Conservation (phyloP, 192 early-diverging fungal genomes). For the Endogone sp. region DNA sequence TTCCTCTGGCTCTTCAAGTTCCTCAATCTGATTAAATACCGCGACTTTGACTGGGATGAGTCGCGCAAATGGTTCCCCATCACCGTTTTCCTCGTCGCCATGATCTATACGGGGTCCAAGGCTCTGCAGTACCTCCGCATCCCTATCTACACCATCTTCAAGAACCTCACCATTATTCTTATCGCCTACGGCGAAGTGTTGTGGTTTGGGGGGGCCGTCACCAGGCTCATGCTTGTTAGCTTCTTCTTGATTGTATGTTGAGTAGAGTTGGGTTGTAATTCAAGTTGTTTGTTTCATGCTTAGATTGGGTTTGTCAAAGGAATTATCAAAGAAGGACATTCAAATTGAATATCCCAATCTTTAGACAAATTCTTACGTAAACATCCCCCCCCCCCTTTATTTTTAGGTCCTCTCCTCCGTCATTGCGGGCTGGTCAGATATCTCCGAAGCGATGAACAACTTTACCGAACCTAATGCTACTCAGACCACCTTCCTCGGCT, state of each 20-base stretch:
- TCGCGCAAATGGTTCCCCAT: slow-evolving; percentile 82
- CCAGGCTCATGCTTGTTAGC: slow-evolving; percentile 73
- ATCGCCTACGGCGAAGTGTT: slow-evolving; percentile 91
- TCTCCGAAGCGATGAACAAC: slow-evolving; percentile 31
- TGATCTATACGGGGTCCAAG: slow-evolving; percentile 98
- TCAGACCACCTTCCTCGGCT: slow-evolving; percentile 52
- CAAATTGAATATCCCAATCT: too few relatives aligned
- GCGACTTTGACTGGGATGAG: slow-evolving; percentile 57
- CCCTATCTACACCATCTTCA: slow-evolving; percentile 96
- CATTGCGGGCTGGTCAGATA: slow-evolving; percentile 82
- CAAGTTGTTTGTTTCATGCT: background rate
- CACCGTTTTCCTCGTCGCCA: slow-evolving; percentile 76
- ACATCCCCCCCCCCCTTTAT: background rate
- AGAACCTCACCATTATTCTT: slow-evolving; percentile 97
- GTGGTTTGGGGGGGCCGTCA: slow-evolving; percentile 80
- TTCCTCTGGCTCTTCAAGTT: slow-evolving; percentile 52
- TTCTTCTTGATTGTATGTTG: slow-evolving; percentile 75
- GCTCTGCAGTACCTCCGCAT: slow-evolving; percentile 90
- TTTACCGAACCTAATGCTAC: slow-evolving; percentile 7
- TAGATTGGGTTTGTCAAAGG: too few relatives aligned
- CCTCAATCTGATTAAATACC: slow-evolving; percentile 58
- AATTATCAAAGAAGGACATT: too few relatives aligned
- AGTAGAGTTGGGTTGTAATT: background rate
- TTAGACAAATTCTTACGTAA: too few relatives aligned
- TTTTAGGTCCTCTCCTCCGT: slow-evolving; percentile 75